phyloP scores from a whole-genome alignment of 305 asterid species.

The Solanum hybrid region DNA sequence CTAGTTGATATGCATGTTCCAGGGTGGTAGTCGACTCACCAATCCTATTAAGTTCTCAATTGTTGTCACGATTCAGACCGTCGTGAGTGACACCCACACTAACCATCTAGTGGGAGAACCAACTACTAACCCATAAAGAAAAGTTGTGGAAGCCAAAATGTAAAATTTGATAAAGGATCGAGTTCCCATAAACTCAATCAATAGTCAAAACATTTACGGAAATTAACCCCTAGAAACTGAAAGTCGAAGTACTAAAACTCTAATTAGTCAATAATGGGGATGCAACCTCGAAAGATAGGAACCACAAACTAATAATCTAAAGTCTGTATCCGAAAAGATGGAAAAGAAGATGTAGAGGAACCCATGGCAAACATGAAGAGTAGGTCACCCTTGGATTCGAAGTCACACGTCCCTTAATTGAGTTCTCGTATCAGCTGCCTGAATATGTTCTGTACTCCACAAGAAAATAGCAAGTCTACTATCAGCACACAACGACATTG shows the following conservation, averaged over 20 bases:
- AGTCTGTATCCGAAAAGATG: not conserved
- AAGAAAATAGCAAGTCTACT: not conserved
- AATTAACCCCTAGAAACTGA: not conserved
- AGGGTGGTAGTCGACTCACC: not conserved
- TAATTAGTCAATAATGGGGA: not conserved
- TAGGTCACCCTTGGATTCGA: not conserved
- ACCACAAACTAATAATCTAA: not conserved
- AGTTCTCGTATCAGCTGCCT: not conserved
- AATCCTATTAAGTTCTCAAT: not conserved
- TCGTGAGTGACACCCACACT: not conserved
- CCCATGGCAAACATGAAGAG: not conserved
- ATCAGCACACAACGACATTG: not conserved
- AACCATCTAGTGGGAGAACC: not conserved
- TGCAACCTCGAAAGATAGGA: not conserved
- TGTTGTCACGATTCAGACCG: not conserved
- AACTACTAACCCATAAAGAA: not conserved
- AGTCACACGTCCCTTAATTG: not conserved
- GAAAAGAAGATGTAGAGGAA: not conserved
- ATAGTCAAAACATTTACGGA: not conserved
- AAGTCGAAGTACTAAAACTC: not conserved
- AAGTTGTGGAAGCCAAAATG: not conserved
- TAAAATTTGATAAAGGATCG: not conserved
- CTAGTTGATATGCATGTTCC: not conserved
- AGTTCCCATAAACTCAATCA: not conserved
- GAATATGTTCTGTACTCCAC: not conserved